A percentile compares a stretch with the other conserved stretches of the same genome.
Conservation (phyloP, 768 basidiomycete genomes). For the Coprinopsis strossmayeri region DNA sequence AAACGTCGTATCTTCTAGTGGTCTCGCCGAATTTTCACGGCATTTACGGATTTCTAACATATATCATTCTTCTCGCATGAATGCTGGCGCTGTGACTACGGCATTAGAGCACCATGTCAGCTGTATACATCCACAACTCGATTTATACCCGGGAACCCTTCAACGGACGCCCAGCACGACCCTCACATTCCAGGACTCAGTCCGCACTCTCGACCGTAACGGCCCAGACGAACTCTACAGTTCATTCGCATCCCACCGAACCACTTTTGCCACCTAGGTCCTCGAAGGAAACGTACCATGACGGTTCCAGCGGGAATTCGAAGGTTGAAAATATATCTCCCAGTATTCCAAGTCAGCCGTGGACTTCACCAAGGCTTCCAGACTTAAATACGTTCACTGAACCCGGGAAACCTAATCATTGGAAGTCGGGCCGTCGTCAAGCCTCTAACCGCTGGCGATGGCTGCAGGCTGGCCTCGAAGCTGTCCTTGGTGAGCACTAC, state of each 20-base stretch:
- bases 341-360: background rate
- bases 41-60: too few relatives aligned
- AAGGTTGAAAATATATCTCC: constrained; percentile 18
- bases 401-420: constrained; percentile 7
- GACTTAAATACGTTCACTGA: constrained; percentile 24
- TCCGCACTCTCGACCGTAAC: constrained; percentile 33
- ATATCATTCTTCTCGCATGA: constrained; percentile 3
- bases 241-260: constrained; percentile 35
- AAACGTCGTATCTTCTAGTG: background rate
- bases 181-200: constrained; percentile 38
- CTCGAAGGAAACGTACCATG: constrained; percentile 18
- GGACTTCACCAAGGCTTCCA: constrained; percentile 19
- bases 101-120: constrained; percentile 38
- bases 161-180: constrained; percentile 20
- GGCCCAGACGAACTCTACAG: constrained; percentile 29
- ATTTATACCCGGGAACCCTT: constrained; percentile 34
- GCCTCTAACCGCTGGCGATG: background rate
- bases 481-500: background rate
- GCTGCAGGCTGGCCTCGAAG: background rate
- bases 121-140: constrained; percentile 51
- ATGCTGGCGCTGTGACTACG: too few relatives aligned
- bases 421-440: constrained; percentile 5
- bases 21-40: too few relatives aligned
- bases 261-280: constrained; percentile 33
- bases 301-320: constrained; percentile 20